Evolutionary conservation across 805 yeast genomes (phyloP), one percentile per base, ranked within the genome.

Genomic region (Debaryomyces castellii): DNA sequence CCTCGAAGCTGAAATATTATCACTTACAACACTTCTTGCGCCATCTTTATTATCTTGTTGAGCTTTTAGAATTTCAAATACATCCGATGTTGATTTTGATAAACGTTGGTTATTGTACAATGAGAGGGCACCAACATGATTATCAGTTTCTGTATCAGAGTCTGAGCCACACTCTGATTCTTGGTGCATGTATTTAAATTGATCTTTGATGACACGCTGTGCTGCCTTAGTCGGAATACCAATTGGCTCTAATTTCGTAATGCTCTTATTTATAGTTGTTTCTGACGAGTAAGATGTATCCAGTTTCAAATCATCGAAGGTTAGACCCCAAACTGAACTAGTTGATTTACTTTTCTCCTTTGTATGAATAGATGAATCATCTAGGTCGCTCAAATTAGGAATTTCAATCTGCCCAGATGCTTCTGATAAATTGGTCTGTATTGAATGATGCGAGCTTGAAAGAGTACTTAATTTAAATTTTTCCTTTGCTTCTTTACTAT

Each of bases 401-500:
- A 73, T 73, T 44, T 71, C 73, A 17, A 73, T 73, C 42, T 69
- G 73, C 4, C 75, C 76, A 37, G 30, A n/a, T 22, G 34, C 41
- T 7, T 51, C 44, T 2, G 59, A 53, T 23, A 41, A 45, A 37
- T 49, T 54, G 28, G 62, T 58, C 24, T 42, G 39, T 28, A 55
- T 48, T 6, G 60, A 50, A 24, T 41, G 49, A 9, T 49, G 51
- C 1, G 60, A 48, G 41, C 43, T 55, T 18, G 32, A 44, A 16
- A 55, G 52, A 12, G 46, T 50, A 7, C 37, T 41, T 10, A 53
- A 45, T 17, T 18, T 21, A 16, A 40, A 30, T 24, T 20, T 45
- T 30, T 39, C 47, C 45, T 53, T 52, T 8, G 55, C 46, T 24
- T 52, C 46, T 17, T 52, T 51, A 36, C 56, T 53, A 41, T 70